phyloP scores from a whole-genome alignment of 2,329 filamentous ascomycete species.

The Aureobasidium sp. region DNA sequence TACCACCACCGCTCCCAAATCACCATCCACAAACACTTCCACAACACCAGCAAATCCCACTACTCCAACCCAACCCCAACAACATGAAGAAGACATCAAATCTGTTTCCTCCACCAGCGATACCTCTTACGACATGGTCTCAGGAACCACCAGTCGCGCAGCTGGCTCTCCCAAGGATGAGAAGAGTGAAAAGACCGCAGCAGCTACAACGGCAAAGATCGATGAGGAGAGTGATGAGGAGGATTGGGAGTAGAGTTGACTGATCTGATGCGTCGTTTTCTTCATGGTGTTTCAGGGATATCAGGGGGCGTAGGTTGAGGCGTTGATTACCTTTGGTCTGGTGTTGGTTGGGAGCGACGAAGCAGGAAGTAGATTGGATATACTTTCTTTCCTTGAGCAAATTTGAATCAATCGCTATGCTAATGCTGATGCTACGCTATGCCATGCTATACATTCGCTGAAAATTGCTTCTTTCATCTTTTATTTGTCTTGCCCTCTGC shows the following conservation, averaged over 20 bases:
- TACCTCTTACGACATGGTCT: slow-evolving; percentile 93
- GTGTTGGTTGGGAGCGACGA: too few relatives aligned
- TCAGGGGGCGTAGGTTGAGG: too few relatives aligned
- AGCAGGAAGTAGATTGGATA: too few relatives aligned
- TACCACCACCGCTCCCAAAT: slow-evolving; percentile 17
- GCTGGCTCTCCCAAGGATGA: slow-evolving; percentile 70
- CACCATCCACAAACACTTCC: slow-evolving; percentile 29
- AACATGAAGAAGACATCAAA: slow-evolving; percentile 81
- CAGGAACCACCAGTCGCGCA: slow-evolving; percentile 78
- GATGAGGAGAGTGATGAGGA: slow-evolving; percentile 38
- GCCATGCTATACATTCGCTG: neutral
- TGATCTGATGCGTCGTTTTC: too few relatives aligned
- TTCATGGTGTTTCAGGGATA: too few relatives aligned
- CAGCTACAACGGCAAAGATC: slow-evolving; percentile 18
- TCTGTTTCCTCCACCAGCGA: slow-evolving; percentile 89
- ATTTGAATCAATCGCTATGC: too few relatives aligned
- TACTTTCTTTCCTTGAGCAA: too few relatives aligned
- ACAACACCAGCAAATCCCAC: slow-evolving; percentile 37
- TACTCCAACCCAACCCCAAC: slow-evolving; percentile 65
- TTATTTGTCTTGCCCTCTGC: neutral
- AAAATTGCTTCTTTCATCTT: neutral
- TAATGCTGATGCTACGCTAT: neutral
- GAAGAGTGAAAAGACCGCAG: slow-evolving; percentile 38
- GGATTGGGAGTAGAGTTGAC: slow-evolving; percentile 44
- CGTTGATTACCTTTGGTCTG: too few relatives aligned